phyloP scores from a whole-genome alignment of 1,139 yeast genomes.

The Candida labiduridarum region DNA sequence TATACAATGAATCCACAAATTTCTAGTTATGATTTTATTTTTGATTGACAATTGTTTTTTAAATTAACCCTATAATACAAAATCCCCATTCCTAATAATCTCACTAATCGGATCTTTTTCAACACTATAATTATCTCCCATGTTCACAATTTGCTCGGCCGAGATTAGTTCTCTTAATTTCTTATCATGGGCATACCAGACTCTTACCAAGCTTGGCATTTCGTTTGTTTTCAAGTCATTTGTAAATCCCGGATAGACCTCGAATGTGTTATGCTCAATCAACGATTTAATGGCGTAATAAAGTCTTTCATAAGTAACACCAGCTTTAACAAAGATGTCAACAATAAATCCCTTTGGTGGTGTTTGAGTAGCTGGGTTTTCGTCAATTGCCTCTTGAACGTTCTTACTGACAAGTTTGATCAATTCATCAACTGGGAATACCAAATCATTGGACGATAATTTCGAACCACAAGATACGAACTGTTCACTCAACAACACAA shows the following conservation, averaged over 20 bases:
- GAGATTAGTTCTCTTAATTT: conserved; percentile 57
- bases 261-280: conserved; percentile 63
- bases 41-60: background rate
- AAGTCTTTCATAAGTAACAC: conserved; percentile 69
- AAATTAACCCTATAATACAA: conserved; percentile 5
- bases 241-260: conserved; percentile 48
- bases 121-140: conserved; percentile 38
- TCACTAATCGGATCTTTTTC: conserved; percentile 51
- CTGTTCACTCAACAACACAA: conserved; percentile 38
- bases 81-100: conserved; percentile 27
- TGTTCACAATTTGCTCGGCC: conserved; percentile 34
- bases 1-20: background rate
- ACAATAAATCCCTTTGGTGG: conserved; percentile 47
- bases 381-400: conserved; percentile 40
- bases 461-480: conserved; percentile 48
- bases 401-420: conserved; percentile 57
- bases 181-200: conserved; percentile 68
- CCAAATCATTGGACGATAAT: conserved; percentile 58
- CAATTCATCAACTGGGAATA: conserved; percentile 78
- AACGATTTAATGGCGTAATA: conserved; percentile 69
- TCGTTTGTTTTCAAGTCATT: conserved; percentile 45
- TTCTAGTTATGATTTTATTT: background rate
- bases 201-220: conserved; percentile 62
- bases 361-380: conserved; percentile 44
- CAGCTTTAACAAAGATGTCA: conserved; percentile 76